Conservation (phyloP, 75 land plant genomes). For the Pinus albicaulis region DNA sequence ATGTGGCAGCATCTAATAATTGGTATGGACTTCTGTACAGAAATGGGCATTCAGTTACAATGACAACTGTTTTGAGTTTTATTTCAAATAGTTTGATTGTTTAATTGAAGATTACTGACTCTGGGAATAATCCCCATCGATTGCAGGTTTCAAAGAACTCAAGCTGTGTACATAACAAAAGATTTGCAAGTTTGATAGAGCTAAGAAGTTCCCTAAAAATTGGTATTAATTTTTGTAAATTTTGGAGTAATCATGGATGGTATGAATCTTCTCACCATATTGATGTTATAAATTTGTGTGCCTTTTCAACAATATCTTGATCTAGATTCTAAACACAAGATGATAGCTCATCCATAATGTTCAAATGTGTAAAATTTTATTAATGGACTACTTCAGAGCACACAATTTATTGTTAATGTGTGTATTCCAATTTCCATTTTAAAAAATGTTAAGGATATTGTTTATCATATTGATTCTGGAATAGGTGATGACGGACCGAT, state of each 20-base stretch:
- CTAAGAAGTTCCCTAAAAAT: not conserved
- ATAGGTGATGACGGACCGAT: conserved; percentile 52
- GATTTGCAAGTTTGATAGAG: not conserved
- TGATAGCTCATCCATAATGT: not conserved
- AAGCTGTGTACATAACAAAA: no score
- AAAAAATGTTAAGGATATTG: not conserved
- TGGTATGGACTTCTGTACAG: no score
- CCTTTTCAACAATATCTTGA: no score
- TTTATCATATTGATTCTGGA: conserved; percentile 9
- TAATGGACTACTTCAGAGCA: not conserved
- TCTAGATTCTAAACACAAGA: not conserved
- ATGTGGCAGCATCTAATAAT: no score
- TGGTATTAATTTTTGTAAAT: not conserved
- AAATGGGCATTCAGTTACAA: no score
- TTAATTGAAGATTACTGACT: not conserved
- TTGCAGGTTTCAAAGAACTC: not conserved
- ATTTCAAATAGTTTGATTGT: not conserved
- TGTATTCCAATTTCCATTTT: not conserved
- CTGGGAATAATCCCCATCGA: not conserved
- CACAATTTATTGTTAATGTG: not conserved
- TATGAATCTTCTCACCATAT: not conserved
- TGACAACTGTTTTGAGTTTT: no score
- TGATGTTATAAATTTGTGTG: not conserved
- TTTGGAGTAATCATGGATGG: conserved; percentile 5
- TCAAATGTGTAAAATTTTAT: not conserved